Base-by-base conservation (phyloP, 1,284 basidiomycete genomes). In the Baeospora myosura region DNA sequence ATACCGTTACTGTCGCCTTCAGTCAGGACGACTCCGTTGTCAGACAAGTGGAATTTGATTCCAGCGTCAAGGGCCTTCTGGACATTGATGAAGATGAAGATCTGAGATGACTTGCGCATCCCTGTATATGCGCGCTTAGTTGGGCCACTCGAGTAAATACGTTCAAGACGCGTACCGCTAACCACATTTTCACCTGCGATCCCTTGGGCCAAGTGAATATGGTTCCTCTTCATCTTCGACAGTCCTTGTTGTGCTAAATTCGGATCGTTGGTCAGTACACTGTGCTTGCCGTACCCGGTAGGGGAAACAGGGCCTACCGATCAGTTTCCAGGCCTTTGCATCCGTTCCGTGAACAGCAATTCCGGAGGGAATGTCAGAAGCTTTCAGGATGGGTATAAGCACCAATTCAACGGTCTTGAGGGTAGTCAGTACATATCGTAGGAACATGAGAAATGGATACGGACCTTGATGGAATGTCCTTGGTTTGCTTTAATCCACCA, bases 401-500 rank as follows among this genome's bases (percentile, higher is more conserved):
- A 88, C 79, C 18, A 94, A 63, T 34, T 81, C 66, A 10, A 88
- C 69, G 0, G 71, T 63, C 84, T 88, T 47, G 18, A 42, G n/a
- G n/a, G n/a, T n/a, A n/a, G n/a, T 6, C 17, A 42, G 30, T 16
- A 5, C 7, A 12, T 25, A 10, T 3, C 16, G 16, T n/a, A n/a
- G 11, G 32, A 28, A 20, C 11, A 10, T n/a, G 34, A 26, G 5
- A 26, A 22, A 17, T 1, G 38, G 33, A 18, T 26, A 51, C 66
- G 20, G 45, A 83, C 88, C 65, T 81, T 74, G 29, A 94, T 66
- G 2, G 91, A 88, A 64, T 98, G 95, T 0, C 95, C 96, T 63
- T 98, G 95, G 48, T 90, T 91, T 0, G 95, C 95, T 36, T 91
- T 73, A 51, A 97, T 93, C 79, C 83, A 93, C 78, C 84, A 88